phyloP scores from a whole-genome alignment of 257 asterid genomes.

The Oldenlandia corymbosa region DNA sequence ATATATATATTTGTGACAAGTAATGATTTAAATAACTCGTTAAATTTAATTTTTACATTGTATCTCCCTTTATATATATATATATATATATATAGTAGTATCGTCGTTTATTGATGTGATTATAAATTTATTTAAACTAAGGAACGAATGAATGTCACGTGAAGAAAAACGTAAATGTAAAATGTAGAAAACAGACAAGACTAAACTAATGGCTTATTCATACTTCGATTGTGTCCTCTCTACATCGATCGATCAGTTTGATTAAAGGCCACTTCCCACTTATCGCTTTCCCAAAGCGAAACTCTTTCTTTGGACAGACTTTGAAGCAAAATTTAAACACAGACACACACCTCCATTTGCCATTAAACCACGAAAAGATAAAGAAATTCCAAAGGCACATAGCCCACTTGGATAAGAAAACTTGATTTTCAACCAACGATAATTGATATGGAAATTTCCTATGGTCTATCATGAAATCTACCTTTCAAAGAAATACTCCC shows the following conservation, averaged over 20 bases:
- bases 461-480: not conserved
- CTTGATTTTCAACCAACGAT: not conserved
- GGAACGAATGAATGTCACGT: too few relatives aligned
- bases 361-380: not conserved
- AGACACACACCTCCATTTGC: too few relatives aligned
- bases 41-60: too few relatives aligned
- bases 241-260: not conserved
- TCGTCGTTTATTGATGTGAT: too few relatives aligned
- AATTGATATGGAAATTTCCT: not conserved
- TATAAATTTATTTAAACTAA: too few relatives aligned
- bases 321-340: too few relatives aligned
- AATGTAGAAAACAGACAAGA: slow-evolving; percentile 32
- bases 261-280: not conserved
- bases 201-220: slow-evolving; percentile 31
- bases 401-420: not conserved
- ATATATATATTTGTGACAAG: too few relatives aligned
- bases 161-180: too few relatives aligned
- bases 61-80: too few relatives aligned
- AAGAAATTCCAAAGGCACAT: not conserved
- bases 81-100: too few relatives aligned
- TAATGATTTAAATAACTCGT: too few relatives aligned
- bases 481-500: too few relatives aligned
- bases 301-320: slow-evolving; percentile 2
- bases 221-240: slow-evolving; percentile 7
- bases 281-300: not conserved